phyloP scores from a whole-genome alignment of 176 grass and related monocot genomes.

The Microstegium vimineum region DNA sequence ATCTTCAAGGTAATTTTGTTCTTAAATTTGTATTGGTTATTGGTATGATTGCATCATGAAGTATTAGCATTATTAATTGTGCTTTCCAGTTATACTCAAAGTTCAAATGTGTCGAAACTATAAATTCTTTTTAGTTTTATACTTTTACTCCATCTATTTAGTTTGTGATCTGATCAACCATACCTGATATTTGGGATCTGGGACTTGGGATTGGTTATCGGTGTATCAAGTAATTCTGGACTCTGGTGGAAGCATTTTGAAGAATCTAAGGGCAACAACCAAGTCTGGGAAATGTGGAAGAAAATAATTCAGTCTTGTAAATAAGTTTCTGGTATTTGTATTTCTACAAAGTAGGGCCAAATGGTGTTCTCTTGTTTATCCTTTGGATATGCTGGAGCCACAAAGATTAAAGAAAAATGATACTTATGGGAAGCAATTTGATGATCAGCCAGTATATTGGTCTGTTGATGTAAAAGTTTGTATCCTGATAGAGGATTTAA shows the following conservation, averaged over 20 bases:
- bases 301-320: not conserved
- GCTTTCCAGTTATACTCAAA: constrained; percentile 3
- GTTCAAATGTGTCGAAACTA: not conserved
- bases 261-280: not conserved
- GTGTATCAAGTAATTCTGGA: not conserved
- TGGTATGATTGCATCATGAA: constrained; percentile 10
- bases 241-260: not conserved
- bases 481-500: not conserved
- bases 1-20: constrained; percentile 76
- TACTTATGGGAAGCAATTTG: not conserved
- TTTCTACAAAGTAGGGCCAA: not conserved
- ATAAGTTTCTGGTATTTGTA: not conserved
- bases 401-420: not conserved
- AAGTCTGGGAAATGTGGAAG: constrained; percentile 2
- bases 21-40: not conserved
- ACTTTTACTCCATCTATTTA: constrained; percentile 5
- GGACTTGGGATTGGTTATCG: not conserved
- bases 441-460: not conserved
- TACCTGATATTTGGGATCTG: not conserved
- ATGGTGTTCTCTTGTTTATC: not conserved
- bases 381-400: not conserved
- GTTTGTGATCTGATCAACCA: not conserved
- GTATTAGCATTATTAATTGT: not conserved
- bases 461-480: not conserved
- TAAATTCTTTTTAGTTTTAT: not conserved